Percentiles rank a stretch among this genome's conserved stretches.
These are phyloP conservation scores for Lipomyces sp. DNA, from an alignment of 805 yeast genomes.

Conservation along the genomic window DNA sequence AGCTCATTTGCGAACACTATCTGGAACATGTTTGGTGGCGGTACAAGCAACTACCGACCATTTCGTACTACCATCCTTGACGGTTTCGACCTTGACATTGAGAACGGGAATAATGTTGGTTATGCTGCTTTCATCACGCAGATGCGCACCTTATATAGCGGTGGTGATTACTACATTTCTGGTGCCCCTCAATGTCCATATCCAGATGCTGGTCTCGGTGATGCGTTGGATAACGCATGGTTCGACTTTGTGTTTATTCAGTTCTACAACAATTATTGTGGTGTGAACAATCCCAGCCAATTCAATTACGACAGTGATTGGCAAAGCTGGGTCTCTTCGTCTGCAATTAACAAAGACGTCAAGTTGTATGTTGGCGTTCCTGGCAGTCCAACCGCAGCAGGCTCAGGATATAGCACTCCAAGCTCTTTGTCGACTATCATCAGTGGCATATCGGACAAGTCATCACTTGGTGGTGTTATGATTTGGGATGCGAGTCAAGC, in stretches of 20 bases:
- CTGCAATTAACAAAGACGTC: conserved; percentile 57
- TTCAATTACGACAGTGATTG: conserved; percentile 63
- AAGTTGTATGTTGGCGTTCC: conserved; percentile 69
- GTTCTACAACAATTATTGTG: conserved; percentile 65
- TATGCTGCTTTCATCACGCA: conserved; percentile 53
- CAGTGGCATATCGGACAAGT: conserved; percentile 41
- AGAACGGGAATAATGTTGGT: conserved; percentile 56
- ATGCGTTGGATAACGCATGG: conserved; percentile 50
- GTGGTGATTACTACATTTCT: conserved; percentile 56
- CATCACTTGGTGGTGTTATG: conserved; percentile 68
- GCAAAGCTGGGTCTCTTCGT: conserved; percentile 64
- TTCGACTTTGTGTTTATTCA: conserved; percentile 68
- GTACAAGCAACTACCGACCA: conserved; percentile 43
- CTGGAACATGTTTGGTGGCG: conserved; percentile 59
- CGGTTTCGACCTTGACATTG: conserved; percentile 72
- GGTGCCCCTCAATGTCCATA: conserved; percentile 74
- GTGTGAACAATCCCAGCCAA: conserved; percentile 40
- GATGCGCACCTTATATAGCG: conserved; percentile 46
- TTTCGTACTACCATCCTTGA: conserved; percentile 64
- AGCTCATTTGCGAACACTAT: conserved; percentile 50
- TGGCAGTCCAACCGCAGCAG: conserved; percentile 58
- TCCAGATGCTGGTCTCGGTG: conserved; percentile 58
- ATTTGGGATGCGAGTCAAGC: conserved; percentile 64
- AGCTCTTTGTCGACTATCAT: conserved; percentile 48
- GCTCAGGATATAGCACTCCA: conserved; percentile 57